Base-by-base conservation (phyloP, 2,329 filamentous ascomycete genomes). In the Madurella fahalii region DNA sequence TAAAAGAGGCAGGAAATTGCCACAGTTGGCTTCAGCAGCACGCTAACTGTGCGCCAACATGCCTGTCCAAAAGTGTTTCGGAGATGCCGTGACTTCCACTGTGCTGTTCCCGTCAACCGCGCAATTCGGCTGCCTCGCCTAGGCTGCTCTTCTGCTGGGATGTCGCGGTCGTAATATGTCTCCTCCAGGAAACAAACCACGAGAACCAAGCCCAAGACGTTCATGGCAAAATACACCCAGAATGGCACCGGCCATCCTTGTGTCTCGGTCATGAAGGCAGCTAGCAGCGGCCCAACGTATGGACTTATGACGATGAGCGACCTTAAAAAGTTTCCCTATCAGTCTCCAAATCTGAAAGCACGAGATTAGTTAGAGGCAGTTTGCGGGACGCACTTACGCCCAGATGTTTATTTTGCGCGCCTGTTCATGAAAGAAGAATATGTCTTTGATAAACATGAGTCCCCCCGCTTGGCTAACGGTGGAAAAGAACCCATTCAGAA, bases 351-450 rank as follows among this genome's bases (percentile, higher is more conserved):
- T 25, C 25, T 25, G 25, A 25, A 25, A 25, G 4, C 25, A 25
- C 25, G 25, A 25, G 25, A 3, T 7, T 25, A 25, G 25, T 7
- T 25, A 25, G 25, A 32, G 20, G 49, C 9, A 7, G 7, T 9
- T 9, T 12, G 13, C 9, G 13, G 50, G 18, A 16, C 50, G 45
- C 18, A 64, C 69, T 30, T 61, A 70, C 60, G 73, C 74, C 75
- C 75, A 78, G 39, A 78, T 67, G 47, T 75, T 75, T 56, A 78
- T 77, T 63, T 78, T 78, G 18, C 75, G 66, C 1, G 76, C 75
- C 37, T 77, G 70, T 57, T 83, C 75, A 60, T 84, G 81, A 66
- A 82, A 81, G 69, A 81, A 83, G 69, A 81, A 84, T 54, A 82
- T 72, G 64, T 84, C 81, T 51, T 81, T 77, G 63, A 81, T 76